Conservation (phyloP, 106 monocot species). For the Acanthochlamys bracteata region DNA sequence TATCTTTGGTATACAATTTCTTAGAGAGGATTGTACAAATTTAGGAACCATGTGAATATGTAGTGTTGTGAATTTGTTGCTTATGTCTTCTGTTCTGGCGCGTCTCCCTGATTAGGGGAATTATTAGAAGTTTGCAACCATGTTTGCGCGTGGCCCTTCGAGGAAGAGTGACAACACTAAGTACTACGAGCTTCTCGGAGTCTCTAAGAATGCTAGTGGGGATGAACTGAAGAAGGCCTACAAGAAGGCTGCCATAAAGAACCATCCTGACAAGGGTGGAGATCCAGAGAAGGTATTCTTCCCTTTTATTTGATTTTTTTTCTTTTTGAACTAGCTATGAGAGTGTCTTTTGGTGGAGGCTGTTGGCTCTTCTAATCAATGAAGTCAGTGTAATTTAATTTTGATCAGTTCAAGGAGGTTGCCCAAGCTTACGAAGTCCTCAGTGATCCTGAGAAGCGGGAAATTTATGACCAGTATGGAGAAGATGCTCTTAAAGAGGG, state of each 20-base stretch:
- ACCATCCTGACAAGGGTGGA: constrained; percentile 84
- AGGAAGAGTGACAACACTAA: constrained; percentile 58
- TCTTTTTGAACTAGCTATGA: not conserved
- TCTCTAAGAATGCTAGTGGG: constrained; percentile 35
- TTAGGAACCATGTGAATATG: too few relatives aligned
- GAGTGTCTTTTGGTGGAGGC: too few relatives aligned
- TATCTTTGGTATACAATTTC: too few relatives aligned
- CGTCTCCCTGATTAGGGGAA: not conserved
- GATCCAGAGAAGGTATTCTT: constrained; percentile 72
- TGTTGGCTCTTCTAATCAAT: not conserved
- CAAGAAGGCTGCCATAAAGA: constrained; percentile 60
- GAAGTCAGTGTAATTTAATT: not conserved
- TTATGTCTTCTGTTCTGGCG: not conserved
- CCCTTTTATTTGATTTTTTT: not conserved
- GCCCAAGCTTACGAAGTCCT: constrained; percentile 57
- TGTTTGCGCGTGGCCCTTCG: constrained; percentile 45
- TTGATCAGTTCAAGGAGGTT: constrained; percentile 47
- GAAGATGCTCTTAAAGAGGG: constrained; percentile 64
- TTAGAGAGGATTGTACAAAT: too few relatives aligned
- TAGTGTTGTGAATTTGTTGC: not conserved
- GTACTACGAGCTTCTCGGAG: constrained; percentile 62
- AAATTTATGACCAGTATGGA: constrained; percentile 52
- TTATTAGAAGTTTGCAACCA: constrained; percentile 18
- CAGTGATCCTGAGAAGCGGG: constrained; percentile 57
- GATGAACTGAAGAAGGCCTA: constrained; percentile 85